Evolutionary conservation across 805 yeast genomes (phyloP).

Genomic region (Metschnikowia lachancei): DNA sequence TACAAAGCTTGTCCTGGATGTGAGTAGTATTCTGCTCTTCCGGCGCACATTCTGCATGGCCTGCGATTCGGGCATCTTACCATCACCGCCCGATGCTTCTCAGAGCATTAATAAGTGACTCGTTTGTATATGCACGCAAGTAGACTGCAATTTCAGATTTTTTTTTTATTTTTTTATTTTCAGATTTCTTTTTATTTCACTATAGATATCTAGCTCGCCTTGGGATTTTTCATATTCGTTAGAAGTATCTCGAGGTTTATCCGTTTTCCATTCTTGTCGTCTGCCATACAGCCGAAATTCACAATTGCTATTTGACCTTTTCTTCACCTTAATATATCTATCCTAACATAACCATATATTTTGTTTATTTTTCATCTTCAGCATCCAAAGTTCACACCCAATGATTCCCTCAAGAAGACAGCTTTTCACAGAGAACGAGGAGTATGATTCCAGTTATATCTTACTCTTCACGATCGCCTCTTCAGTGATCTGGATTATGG

Average conservation of each 20-base stretch:
- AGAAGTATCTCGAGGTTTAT: neutral
- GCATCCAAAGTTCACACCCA: neutral
- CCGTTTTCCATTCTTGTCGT: neutral
- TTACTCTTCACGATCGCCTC: slow-evolving; percentile 55
- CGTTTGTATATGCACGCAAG: slow-evolving; percentile 8
- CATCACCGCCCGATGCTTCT: slow-evolving; percentile 5
- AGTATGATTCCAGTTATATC: slow-evolving; percentile 21
- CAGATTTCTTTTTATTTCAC: neutral
- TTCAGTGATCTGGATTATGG: slow-evolving; percentile 81
- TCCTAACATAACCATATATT: neutral
- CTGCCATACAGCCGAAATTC: neutral
- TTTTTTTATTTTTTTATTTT: neutral
- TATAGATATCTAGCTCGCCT: neutral
- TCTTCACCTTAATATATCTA: neutral
- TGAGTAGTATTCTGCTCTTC: neutral
- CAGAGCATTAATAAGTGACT: slow-evolving; percentile 3
- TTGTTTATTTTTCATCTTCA: neutral
- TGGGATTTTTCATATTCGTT: neutral
- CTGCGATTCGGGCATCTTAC: slow-evolving; percentile 6
- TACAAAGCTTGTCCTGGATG: neutral
- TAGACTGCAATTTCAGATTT: neutral
- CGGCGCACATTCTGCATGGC: neutral
- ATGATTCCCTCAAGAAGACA: slow-evolving; percentile 30
- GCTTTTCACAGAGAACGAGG: slow-evolving; percentile 35
- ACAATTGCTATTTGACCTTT: neutral